Base-by-base conservation (phyloP, 2,329 filamentous ascomycete genomes). In the Aspergillus awamori region DNA sequence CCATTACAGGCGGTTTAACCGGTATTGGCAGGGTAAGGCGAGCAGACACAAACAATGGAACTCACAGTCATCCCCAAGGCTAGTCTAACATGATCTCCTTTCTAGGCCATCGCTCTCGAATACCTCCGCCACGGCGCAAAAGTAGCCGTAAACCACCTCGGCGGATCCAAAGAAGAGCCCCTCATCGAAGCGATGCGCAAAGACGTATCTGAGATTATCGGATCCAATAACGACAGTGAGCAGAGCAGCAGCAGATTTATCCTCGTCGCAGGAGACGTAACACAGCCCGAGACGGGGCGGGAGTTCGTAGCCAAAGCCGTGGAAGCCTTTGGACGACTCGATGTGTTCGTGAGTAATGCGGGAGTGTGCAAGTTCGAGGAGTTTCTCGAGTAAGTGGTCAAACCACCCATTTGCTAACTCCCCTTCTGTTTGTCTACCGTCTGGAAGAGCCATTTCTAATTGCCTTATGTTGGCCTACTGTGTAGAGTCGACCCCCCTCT, bases 361-460 rank as follows among this genome's bases (percentile, higher is more conserved):
- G 93, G 93, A 6, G 85, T 97, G 61, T 97, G 92, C 81, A 85
- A 90, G 65, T 97, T 97, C 77, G 89, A 89, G 61, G 91, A 96
- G 67, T 96, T 97, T 72, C 79, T 97, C 24, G 87, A 89, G 84
- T 88, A 69, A 66, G 80, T 20, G 20, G 20, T 20, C 20, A 20
- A 20, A 2, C 20, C 20, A 20, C 20, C 20, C 2, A 2, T 2
- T 20, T 20, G 2, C 2, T 20, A 20, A 20, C 20, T 28, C 1
- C 24, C n/a, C 33, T 10, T 52, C 22, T 58, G 8, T 11, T 17
- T n/a, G 60, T 30, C 22, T 43, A 47, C 58, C 86, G 84, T 10
- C 48, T n/a, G 22, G 45, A 33, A 33, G 30, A 33, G 10, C 30
- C 30, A 33, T 11, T 33, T 4, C 30, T 33, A 33, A 33, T 4